Evolutionary conservation across 176 grass and related monocot genomes (phyloP), one percentile per base, ranked within the genome.

Genomic region (Chloris gayana): DNA sequence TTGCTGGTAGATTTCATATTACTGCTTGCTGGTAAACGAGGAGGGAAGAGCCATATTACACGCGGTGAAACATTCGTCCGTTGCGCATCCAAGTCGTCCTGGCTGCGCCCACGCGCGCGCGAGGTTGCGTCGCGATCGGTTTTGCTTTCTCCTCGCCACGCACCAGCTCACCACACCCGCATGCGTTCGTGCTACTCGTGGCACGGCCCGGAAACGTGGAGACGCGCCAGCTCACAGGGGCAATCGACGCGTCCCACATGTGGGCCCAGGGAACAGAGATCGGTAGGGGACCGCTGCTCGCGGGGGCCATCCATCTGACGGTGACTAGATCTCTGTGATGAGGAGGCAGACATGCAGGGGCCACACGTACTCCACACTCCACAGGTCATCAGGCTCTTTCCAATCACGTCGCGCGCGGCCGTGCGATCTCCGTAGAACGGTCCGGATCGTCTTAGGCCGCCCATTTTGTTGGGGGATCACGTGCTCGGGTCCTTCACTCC

Each of bases 151-250:
- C 4, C 6, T 14, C 59, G 9, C 26, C 17, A 4, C 58, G 29
- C 32, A 65, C 59, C 76, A 60, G 19, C 63, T 31, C 57, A 4
- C 18, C 39, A 6, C 32, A 19, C 15, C 21, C 63, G 3, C 72
- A 41, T 67, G 69, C 30, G 30, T 68, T 19, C 72, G 50, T 70
- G 64, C 69, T 29, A 11, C 27, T 8, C 1, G 50, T 56, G n/a
- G 61, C 39, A 35, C 5, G 18, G 1, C 73, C 35, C 35, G 4
- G 56, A 76, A 63, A 77, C 11, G 59, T 32, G 58, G 38, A 64
- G 75, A 34, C 29, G 62, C 17, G 62, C 81, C 81, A 68, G 72
- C 72, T 76, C n/a, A 32, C 47, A n/a, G 7, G 53, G 17, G 18
- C 3, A 56, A 56, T 57, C 82, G 63, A 56, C 63, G 74, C 46